Evolutionary conservation across 1,284 basidiomycete species (phyloP).

Genomic region (Puccinia horiana): DNA sequence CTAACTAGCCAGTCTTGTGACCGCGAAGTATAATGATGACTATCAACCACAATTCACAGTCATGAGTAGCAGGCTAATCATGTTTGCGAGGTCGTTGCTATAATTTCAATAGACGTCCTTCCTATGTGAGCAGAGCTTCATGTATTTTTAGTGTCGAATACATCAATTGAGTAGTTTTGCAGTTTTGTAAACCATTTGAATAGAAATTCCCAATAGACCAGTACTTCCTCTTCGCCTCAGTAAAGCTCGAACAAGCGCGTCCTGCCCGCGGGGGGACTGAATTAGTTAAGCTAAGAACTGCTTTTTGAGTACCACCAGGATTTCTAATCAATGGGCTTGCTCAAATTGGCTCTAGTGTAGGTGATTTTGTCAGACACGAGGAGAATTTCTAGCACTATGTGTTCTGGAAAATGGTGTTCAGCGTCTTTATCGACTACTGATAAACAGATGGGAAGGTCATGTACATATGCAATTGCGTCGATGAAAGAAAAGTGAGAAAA

Average conservation of each 20-base stretch:
- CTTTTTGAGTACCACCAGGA: too few species aligned
- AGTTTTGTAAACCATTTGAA: slow-evolving; percentile 17
- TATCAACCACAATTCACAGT: background rate
- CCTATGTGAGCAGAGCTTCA: slow-evolving; percentile 23
- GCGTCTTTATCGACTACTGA: too few species aligned
- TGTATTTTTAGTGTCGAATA: slow-evolving; percentile 5
- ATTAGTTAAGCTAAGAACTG: too few species aligned
- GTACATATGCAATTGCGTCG: background rate
- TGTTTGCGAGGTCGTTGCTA: too few species aligned
- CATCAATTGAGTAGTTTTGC: slow-evolving; percentile 20
- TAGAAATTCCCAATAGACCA: background rate
- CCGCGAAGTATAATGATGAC: background rate
- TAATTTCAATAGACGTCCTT: background rate
- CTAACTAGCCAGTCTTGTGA: background rate
- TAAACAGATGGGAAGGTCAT: background rate
- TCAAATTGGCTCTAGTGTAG: too few species aligned
- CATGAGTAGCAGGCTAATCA: background rate
- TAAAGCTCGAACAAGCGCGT: too few species aligned
- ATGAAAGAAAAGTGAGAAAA: background rate
- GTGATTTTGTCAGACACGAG: too few species aligned
- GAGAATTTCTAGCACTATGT: background rate
- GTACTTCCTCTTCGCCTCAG: background rate
- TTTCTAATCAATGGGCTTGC: too few species aligned
- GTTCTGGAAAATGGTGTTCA: too few species aligned
- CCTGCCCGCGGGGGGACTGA: too few species aligned